These are phyloP conservation scores for Oenanthe sinensis DNA, from an alignment of 129 eudicot species.

Conservation along the genomic window DNA sequence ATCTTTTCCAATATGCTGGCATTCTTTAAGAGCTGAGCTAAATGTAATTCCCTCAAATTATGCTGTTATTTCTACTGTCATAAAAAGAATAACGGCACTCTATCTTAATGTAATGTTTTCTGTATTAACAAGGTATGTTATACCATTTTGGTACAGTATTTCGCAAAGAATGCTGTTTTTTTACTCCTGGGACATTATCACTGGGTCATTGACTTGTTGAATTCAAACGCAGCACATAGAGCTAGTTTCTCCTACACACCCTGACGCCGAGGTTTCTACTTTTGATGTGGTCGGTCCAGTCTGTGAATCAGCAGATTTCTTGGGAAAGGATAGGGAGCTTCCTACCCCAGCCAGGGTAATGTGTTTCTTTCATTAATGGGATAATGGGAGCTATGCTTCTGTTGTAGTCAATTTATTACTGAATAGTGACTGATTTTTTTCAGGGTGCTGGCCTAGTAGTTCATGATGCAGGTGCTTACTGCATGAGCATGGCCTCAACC, in stretches of 20 bases:
- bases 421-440: not conserved
- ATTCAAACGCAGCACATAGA: conserved; percentile 69
- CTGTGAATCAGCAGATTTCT: conserved; percentile 89
- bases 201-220: not conserved
- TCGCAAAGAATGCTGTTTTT: not conserved
- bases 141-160: not conserved
- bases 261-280: conserved; percentile 62
- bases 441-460: conserved; percentile 96
- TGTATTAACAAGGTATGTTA: not conserved
- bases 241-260: conserved; percentile 62
- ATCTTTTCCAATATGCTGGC: not conserved
- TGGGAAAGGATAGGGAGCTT: conserved; percentile 87
- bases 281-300: conserved; percentile 96
- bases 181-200: not conserved
- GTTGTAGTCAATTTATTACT: not conserved
- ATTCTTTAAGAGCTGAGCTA: not conserved
- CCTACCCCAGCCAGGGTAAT: conserved; percentile 78
- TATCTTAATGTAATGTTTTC: not conserved
- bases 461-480: conserved; percentile 99
- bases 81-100: not conserved
- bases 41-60: not conserved
- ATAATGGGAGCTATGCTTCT: not conserved
- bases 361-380: not conserved
- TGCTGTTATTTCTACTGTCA: not conserved
- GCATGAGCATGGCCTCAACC: conserved; percentile 99